Evolutionary conservation across 2,329 filamentous ascomycete species (phyloP).

Genomic region (Hymenoscyphus fraxineus): DNA sequence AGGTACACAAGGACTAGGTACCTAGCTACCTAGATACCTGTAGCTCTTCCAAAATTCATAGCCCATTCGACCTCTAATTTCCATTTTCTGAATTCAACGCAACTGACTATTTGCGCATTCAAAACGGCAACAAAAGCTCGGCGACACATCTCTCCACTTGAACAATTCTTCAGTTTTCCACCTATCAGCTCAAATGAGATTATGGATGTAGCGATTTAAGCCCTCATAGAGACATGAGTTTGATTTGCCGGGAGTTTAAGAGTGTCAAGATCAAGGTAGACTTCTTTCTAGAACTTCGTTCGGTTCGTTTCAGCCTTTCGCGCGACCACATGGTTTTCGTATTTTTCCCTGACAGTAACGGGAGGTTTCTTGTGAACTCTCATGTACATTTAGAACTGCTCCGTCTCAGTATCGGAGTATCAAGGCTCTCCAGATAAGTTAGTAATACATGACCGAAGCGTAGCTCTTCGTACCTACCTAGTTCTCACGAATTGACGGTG

Average conservation of each 20-base stretch:
- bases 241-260: neutral
- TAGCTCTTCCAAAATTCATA: too few species aligned
- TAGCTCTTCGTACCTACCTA: neutral
- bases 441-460: neutral
- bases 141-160: too few species aligned
- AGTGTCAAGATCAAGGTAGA: neutral
- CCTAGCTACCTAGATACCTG: too few species aligned
- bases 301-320: neutral
- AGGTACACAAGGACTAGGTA: too few species aligned
- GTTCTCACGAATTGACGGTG: neutral
- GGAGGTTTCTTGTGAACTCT: neutral
- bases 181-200: neutral
- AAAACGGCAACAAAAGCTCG: too few species aligned
- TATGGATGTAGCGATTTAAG: neutral
- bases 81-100: too few species aligned
- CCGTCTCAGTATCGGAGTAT: neutral
- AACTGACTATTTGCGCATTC: too few species aligned
- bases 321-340: neutral
- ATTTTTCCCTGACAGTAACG: neutral
- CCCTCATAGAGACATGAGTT: neutral
- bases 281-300: neutral
- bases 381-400: neutral
- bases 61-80: too few species aligned
- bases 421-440: neutral
- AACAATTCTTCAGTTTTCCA: too few species aligned